Base-by-base conservation (phyloP, 2,329 filamentous ascomycete species). In the Ascochyta pisi region DNA sequence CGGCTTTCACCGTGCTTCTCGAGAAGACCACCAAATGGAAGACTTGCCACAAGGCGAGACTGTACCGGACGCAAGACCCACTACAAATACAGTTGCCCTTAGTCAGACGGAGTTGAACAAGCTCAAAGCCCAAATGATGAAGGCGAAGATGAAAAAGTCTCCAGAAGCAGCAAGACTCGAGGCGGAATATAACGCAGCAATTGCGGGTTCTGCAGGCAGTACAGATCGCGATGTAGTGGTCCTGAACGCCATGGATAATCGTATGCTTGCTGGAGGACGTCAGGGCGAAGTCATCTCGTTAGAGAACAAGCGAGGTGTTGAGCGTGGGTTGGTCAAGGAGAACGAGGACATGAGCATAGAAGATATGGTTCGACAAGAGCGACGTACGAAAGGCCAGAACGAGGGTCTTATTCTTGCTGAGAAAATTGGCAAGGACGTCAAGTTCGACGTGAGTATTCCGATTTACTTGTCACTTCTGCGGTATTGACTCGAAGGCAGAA, bases 271-370 rank as follows among this genome's bases (percentile, higher is more conserved):
- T 16, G 92, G 90, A n/a, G 81, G 84, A 42, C 81, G 84, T n/a
- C 79, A 83, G 40, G 84, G 83, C 45, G 95, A 98, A 76, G 90
- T 94, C 52, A 93, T 88, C 65, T 79, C 86, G 0, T 81, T 97
- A 7, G 86, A 89, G 24, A 96, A 86, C 55, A 95, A 90, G 70
- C 86, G 93, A 43, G 94, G 93, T 3, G 84, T 86, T 6, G 93
- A 96, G 75, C 87, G 93, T 50, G 95, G 94, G 1, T 83, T 87
- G 7, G 90, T 99, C 6, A 86, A 91, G 65, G 92, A 95, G 62
- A 98, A 98, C 70, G 90, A 96, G 49, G 92, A 98, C 67, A 98
- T 99, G 92, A 89, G 82, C 27, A 90, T 99, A 57, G 92, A 96
- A 50, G 95, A 99, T 75, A 99, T 99, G 95, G 87, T 99, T 16